These are phyloP conservation scores for Monilinia laxa DNA, from an alignment of 2,329 filamentous ascomycete genomes.

Conservation along the genomic window DNA sequence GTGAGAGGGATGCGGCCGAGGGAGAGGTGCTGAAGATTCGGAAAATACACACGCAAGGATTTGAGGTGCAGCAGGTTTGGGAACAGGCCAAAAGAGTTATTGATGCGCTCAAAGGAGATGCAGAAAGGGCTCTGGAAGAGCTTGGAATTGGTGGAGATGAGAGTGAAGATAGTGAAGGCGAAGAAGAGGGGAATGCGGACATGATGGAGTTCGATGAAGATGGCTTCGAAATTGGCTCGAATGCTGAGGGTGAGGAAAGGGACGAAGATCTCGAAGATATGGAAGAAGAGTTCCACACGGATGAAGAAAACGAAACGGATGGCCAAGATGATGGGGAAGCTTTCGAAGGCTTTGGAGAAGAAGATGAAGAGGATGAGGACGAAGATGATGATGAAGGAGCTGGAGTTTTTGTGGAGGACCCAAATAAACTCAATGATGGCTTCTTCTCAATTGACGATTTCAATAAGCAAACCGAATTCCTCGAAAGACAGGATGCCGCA, in stretches of 20 bases:
- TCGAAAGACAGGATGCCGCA: slow-evolving; percentile 80
- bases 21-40: slow-evolving; percentile 67
- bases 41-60: slow-evolving; percentile 82
- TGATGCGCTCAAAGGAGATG: slow-evolving; percentile 57
- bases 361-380: slow-evolving; percentile 44
- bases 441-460: slow-evolving; percentile 99
- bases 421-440: slow-evolving; percentile 87
- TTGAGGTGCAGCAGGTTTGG: slow-evolving; percentile 87
- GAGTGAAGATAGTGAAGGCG: slow-evolving; percentile 39
- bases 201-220: slow-evolving; percentile 44
- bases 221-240: slow-evolving; percentile 42
- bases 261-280: slow-evolving; percentile 43
- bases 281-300: slow-evolving; percentile 37
- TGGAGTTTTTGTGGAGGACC: slow-evolving; percentile 66
- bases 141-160: slow-evolving; percentile 35
- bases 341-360: slow-evolving; percentile 38
- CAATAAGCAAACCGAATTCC: slow-evolving; percentile 87
- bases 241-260: slow-evolving; percentile 39
- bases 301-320: slow-evolving; percentile 40
- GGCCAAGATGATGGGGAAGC: slow-evolving; percentile 37
- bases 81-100: slow-evolving; percentile 88
- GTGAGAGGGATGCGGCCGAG: slow-evolving; percentile 48
- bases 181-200: slow-evolving; percentile 42
- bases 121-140: slow-evolving; percentile 49
- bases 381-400: slow-evolving; percentile 51